Conservation (phyloP, 2,329 filamentous ascomycete genomes). For the Trichoderma pleuroti region DNA sequence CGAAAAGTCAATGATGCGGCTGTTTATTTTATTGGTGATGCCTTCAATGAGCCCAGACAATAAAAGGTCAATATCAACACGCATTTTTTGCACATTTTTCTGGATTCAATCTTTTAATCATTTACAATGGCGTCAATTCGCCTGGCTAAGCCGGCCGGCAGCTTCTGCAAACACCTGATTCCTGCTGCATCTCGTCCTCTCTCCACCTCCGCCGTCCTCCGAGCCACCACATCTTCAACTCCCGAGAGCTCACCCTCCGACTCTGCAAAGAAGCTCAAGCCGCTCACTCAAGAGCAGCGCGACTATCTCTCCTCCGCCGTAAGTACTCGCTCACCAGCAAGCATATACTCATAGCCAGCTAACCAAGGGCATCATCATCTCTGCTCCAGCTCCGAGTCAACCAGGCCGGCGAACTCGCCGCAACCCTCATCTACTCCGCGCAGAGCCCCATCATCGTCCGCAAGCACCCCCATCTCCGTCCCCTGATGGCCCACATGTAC, state of each 20-base stretch:
- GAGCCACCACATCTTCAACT: constrained; percentile 17
- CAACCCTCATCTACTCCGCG: constrained; percentile 86
- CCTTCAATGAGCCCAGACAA: not conserved
- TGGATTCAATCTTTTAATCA: not conserved
- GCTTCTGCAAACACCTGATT: constrained; percentile 9
- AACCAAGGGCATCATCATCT: not conserved
- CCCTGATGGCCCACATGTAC: constrained; percentile 97
- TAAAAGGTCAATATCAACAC: not conserved
- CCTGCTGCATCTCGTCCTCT: constrained; percentile 18
- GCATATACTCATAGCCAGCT: not conserved
- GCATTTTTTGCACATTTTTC: not conserved
- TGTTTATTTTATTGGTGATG: not conserved
- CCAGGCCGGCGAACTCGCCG: constrained; percentile 95
- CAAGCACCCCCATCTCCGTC: constrained; percentile 80
- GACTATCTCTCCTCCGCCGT: constrained; percentile 73
- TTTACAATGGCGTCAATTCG: constrained; percentile 23
- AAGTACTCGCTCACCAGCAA: constrained; percentile 26
- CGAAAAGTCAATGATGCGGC: not conserved
- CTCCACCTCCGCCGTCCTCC: constrained; percentile 22
- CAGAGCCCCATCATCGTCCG: constrained; percentile 79
- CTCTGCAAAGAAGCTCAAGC: constrained; percentile 45
- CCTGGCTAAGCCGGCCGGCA: constrained; percentile 19
- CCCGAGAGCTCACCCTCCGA: constrained; percentile 7
- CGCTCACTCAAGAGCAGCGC: constrained; percentile 66
- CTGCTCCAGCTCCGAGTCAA: constrained; percentile 77